Base-by-base conservation (phyloP, 139 green algal species). In the Chlorella sp. region DNA sequence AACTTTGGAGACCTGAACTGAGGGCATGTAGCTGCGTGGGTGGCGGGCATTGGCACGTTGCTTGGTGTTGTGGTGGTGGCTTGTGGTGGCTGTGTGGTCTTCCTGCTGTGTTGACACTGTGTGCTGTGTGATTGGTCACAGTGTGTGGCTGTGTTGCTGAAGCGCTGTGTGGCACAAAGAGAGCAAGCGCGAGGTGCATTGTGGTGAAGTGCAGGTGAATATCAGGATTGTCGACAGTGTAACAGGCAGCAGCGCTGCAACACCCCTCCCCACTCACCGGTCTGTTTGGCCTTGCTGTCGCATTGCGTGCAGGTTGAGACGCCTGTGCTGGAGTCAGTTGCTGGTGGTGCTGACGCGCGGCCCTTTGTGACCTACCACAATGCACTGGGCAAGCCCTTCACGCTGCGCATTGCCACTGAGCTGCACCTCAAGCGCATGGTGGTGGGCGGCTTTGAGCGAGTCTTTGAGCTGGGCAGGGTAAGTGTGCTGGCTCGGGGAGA, bases 331-430 rank as follows among this genome's bases (percentile, higher is more conserved):
- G 87, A 98, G 81, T 79, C 80, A 1, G 70, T 85, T 5, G 92
- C 94, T 5, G 95, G 95, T 4, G 95, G 95, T 26, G 95, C 95
- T 5, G 95, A 99, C 69, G 95, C 95, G 0, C 82, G 92, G 4
- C 95, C 95, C 1, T 99, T 99, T 76, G 76, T 91, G 10, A 99
- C 95, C 20, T 93, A 93, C 84, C 95, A 99, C 86, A 98, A 99
- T 74, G 83, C 91, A 0, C 82, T 99, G 62, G 71, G 76, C 17
- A 83, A 79, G 42, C 81, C 90, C 65, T 92, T 98, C 76, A 96
- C 88, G 17, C 79, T 99, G 72, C 88, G 95, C 69, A 99, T 99
- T 74, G 95, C 95, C 31, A 98, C 95, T 0, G 95, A 99, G 91
- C 86, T 99, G 75, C 94, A 98, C 75, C 89, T 99, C 5, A 99